Evolutionary conservation across 2,329 filamentous ascomycete genomes (phyloP).

Genomic region (Cordyceps militaris): DNA sequence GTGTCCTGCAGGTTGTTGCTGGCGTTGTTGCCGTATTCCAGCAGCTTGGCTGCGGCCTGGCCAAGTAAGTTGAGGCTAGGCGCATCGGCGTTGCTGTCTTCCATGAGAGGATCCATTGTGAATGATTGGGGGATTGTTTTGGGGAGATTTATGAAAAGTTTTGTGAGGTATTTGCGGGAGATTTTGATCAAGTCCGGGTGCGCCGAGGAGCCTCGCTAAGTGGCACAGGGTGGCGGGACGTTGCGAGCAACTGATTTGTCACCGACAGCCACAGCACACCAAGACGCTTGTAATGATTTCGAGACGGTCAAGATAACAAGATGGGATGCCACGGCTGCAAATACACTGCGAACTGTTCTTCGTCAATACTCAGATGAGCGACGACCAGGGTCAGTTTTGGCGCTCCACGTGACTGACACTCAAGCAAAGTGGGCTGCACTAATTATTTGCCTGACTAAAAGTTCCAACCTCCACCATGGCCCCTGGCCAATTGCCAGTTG

Average conservation of each 20-base stretch:
- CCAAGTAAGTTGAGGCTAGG: conserved; percentile 28
- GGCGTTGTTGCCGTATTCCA: conserved; percentile 31
- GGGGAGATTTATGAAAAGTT: conserved; percentile 15
- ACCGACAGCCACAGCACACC: not conserved
- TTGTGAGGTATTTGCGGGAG: conserved; percentile 9
- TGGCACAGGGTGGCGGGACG: not conserved
- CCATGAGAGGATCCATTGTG: conserved; percentile 18
- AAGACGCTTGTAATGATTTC: not conserved
- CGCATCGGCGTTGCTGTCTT: conserved; percentile 21
- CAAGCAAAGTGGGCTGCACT: conserved; percentile 1
- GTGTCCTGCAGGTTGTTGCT: conserved; percentile 42
- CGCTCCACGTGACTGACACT: conserved; percentile 7
- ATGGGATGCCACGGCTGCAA: not conserved
- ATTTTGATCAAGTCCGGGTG: not conserved
- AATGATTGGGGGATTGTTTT: not conserved
- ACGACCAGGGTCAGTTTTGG: not conserved
- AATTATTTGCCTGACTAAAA: too few species aligned
- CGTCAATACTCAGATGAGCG: not conserved
- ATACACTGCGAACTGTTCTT: not conserved
- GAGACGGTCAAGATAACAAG: not conserved
- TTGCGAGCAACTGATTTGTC: not conserved
- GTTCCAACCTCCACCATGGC: not conserved
- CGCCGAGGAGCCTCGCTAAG: not conserved
- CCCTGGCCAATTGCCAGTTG: conserved; percentile 8
- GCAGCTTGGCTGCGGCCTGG: conserved; percentile 25